Conservation (phyloP, 305 asterid genomes). For the Withania somnifera region DNA sequence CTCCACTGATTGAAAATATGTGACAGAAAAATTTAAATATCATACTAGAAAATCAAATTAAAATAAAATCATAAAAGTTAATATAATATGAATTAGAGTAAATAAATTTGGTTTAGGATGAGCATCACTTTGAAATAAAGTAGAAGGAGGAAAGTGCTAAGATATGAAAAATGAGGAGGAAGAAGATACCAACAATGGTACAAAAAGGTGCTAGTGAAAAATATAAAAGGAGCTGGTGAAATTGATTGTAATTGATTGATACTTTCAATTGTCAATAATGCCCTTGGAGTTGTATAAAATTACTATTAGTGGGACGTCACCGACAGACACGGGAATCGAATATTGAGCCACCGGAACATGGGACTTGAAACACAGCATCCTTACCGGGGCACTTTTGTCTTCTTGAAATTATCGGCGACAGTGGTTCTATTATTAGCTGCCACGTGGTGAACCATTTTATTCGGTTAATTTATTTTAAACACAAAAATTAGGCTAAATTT, state of each 20-base stretch:
- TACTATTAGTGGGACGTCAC: background rate
- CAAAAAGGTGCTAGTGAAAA: background rate
- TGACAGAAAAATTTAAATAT: too few relatives aligned
- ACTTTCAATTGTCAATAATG: background rate
- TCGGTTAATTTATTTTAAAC: background rate
- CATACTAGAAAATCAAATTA: too few relatives aligned
- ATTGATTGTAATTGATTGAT: background rate
- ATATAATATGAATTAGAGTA: too few relatives aligned
- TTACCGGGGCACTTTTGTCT: background rate
- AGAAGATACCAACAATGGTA: background rate
- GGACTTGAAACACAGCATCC: background rate
- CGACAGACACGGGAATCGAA: conserved; percentile 2
- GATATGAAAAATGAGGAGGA: background rate
- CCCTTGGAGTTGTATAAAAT: background rate
- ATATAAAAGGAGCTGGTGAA: background rate
- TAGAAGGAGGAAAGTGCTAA: background rate
- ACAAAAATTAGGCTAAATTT: background rate
- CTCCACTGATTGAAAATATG: too few relatives aligned
- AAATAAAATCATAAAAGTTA: too few relatives aligned
- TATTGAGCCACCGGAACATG: background rate
- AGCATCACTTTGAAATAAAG: background rate
- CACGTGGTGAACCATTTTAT: background rate
- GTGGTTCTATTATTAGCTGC: background rate
- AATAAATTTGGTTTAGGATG: too few relatives aligned
- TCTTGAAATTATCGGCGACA: background rate